A percentile compares a stretch with the other conserved stretches of the same genome.
Conservation (phyloP, 164 flowering plant genomes). For the Kingdonia uniflora region DNA sequence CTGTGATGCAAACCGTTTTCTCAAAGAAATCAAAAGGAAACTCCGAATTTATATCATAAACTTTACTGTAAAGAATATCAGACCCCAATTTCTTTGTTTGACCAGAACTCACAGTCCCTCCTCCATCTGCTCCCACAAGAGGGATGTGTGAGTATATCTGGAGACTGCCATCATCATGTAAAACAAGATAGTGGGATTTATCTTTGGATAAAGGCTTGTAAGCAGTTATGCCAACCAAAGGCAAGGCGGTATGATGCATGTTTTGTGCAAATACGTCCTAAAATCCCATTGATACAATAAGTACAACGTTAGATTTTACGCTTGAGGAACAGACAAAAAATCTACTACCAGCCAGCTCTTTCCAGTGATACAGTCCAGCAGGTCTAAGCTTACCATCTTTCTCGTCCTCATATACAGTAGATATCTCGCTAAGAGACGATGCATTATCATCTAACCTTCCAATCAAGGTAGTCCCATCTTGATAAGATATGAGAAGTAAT, state of each 20-base stretch:
- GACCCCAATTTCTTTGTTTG: conserved; percentile 81
- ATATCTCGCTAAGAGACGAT: conserved; percentile 52
- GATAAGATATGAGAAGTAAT: conserved; percentile 71
- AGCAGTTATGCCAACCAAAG: too few relatives aligned
- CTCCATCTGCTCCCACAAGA: too few relatives aligned
- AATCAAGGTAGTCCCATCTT: conserved; percentile 76
- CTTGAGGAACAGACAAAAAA: conserved; percentile 81
- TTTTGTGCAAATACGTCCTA: too few relatives aligned
- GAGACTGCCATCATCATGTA: too few relatives aligned
- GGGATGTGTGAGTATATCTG: too few relatives aligned
- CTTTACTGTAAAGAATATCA: too few relatives aligned
- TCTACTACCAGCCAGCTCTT: conserved; percentile 74
- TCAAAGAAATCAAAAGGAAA: too few relatives aligned
- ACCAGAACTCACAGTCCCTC: conserved; percentile 46
- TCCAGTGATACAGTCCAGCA: conserved; percentile 90
- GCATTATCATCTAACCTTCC: conserved; percentile 59
- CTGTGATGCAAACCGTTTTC: too few relatives aligned
- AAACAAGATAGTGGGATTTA: conserved; percentile 72
- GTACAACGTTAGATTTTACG: conserved; percentile 59
- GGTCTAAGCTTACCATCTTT: conserved; percentile 60
- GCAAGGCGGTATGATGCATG: too few relatives aligned
- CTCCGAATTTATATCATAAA: conserved; percentile 66
- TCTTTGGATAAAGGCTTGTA: too few relatives aligned
- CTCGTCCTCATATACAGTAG: conserved; percentile 67
- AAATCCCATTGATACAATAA: too few relatives aligned